phyloP scores from a whole-genome alignment of 1,284 basidiomycete genomes.

The Acaromyces ingoldii region DNA sequence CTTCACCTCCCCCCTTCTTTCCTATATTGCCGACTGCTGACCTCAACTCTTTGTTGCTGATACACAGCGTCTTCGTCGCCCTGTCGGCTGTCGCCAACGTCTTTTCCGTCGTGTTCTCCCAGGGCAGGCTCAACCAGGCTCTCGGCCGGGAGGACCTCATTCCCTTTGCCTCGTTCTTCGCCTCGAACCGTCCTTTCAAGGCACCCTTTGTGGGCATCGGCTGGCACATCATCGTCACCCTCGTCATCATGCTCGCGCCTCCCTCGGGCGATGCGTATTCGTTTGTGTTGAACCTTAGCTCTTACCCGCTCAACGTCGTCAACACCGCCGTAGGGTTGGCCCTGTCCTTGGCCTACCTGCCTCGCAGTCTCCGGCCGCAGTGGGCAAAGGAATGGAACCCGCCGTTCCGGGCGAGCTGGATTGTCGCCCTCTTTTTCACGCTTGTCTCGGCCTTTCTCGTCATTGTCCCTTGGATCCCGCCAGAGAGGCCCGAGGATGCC shows the following conservation, averaged over 20 bases:
- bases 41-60: too few relatives aligned
- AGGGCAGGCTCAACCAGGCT: conserved; percentile 58
- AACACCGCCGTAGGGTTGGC: conserved; percentile 61
- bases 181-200: conserved; percentile 56
- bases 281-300: conserved; percentile 61
- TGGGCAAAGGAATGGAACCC: conserved; percentile 31
- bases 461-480: conserved; percentile 60
- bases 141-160: conserved; percentile 60
- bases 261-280: conserved; percentile 60
- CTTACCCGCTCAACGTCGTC: conserved; percentile 56
- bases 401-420: conserved; percentile 52
- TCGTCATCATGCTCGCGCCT: conserved; percentile 59
- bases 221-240: conserved; percentile 52
- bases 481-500: conserved; percentile 53
- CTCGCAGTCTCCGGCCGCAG: conserved; percentile 6
- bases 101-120: conserved; percentile 55
- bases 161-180: conserved; percentile 56
- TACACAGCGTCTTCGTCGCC: conserved; percentile 59
- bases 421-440: conserved; percentile 60
- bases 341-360: conserved; percentile 53
- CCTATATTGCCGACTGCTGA: too few relatives aligned
- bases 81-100: conserved; percentile 55
- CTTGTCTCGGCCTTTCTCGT: conserved; percentile 59
- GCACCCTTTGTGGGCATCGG: conserved; percentile 57
- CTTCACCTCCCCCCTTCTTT: too few relatives aligned